Evolutionary conservation across 2,329 filamentous ascomycete genomes (phyloP), one percentile per base, ranked within the genome.

Genomic region (Cordyceps tenuipes): DNA sequence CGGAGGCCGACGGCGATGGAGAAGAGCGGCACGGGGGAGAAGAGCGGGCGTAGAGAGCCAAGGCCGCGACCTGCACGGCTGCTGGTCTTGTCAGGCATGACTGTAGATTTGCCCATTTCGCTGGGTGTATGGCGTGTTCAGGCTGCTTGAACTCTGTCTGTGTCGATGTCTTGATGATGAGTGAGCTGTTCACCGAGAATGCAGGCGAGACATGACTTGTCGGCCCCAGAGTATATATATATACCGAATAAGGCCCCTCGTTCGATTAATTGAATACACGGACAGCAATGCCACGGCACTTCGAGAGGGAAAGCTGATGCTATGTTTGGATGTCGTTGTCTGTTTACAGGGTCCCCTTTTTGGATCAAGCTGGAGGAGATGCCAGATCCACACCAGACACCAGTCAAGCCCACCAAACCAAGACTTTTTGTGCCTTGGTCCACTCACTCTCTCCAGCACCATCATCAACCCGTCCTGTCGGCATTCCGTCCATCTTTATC

Each of bases 1-100:
- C 94, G 90, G 26, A 99, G 82, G 52, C 86, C 67, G 58, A 86
- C 76, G 55, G 83, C 79, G 13, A 82, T 72, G 57, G 75, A 63
- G 71, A 87, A 84, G 67, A 88, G 79, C 9, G 80, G 77, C 10
- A 63, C 29, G 41, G 73, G 73, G 44, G 68, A 67, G 23, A 75
- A 66, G 56, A 75, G 67, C 26, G 67, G 55, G 5, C 65, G 50
- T 52, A 66, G 53, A 15, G 48, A 46, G 44, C 47, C 53, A 10
- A 57, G 34, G 7, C 56, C 50, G 62, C 56, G 49, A 62, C 51
- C 50, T 5, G 29, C 29, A 49, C 43, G 6, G 29, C 43, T 44
- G 47, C 21, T 10, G 31, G 19, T 21, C 29, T 36, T 15, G 55
- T 21, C 31, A 46, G 55, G 7, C 10, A 43, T 12, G 46, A 31